Conservation (phyloP, 371 early-diverging fungal species). For the Coemansia sp. region DNA sequence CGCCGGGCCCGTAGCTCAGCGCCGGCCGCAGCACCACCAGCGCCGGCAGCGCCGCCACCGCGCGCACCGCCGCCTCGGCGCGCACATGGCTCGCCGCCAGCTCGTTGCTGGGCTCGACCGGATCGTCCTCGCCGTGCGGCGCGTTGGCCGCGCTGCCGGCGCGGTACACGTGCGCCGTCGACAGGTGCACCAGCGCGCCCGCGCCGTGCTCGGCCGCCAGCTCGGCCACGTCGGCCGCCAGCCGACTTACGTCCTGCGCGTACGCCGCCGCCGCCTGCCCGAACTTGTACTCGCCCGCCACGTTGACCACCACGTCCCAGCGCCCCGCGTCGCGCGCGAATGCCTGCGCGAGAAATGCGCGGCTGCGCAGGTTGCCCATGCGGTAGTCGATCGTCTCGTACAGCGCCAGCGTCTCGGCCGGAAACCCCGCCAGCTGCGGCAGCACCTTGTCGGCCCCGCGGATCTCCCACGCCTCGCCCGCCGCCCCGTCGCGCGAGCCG, state of each 20-base stretch:
- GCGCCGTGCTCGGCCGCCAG: conserved; percentile 78
- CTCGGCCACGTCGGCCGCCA: conserved; percentile 72
- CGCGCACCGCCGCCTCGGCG: conserved; percentile 76
- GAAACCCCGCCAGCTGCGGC: conserved; percentile 83
- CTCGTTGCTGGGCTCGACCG: conserved; percentile 23
- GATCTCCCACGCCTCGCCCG: conserved; percentile 50
- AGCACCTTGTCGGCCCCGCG: conserved; percentile 89
- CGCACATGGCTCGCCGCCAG: conserved; percentile 74
- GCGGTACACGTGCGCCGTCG: conserved; percentile 89
- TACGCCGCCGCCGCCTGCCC: conserved; percentile 84
- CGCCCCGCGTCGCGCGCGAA: conserved; percentile 60
- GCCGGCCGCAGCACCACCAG: conserved; percentile 85
- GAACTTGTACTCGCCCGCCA: conserved; percentile 90
- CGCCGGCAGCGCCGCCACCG: conserved; percentile 62
- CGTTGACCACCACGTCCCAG: conserved; percentile 87
- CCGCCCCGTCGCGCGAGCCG: conserved; percentile 13
- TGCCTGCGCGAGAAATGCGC: conserved; percentile 70
- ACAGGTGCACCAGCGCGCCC: conserved; percentile 76
- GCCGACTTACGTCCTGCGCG: conserved; percentile 75
- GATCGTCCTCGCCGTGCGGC: conserved; percentile 18
- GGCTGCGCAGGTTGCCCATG: conserved; percentile 73
- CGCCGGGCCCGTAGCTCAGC: conserved; percentile 86
- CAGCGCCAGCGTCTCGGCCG: conserved; percentile 61
- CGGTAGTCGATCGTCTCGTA: conserved; percentile 77
- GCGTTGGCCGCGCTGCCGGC: conserved; percentile 3